These are phyloP conservation scores for Davidsoniella neocaledoniae DNA, from an alignment of 2,329 filamentous ascomycete genomes.

Conservation along the genomic window DNA sequence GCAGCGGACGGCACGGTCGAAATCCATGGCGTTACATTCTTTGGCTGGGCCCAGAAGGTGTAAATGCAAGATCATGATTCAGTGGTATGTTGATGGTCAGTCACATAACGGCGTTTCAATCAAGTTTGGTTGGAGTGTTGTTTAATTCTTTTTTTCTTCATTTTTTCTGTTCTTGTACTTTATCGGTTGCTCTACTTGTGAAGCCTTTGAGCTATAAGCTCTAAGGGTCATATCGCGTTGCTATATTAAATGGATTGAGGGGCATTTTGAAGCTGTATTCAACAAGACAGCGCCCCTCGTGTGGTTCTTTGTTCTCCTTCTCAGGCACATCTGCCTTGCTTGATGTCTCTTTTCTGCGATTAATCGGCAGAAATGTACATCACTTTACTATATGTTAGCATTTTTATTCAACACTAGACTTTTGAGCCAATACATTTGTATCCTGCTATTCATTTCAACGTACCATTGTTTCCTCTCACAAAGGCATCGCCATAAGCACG, in stretches of 20 bases:
- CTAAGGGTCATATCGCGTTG: constrained; percentile 1
- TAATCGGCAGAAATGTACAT: constrained; percentile 56
- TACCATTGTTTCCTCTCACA: constrained; percentile 90
- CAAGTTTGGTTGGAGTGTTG: too few species aligned
- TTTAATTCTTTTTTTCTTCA: not conserved
- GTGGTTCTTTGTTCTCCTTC: not conserved
- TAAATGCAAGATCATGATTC: constrained; percentile 15
- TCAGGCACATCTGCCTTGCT: not conserved
- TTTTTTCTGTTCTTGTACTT: not conserved
- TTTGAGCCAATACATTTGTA: too few species aligned
- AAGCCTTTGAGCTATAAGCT: not conserved
- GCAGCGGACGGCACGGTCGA: constrained; percentile 46
- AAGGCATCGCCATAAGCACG: constrained; percentile 88
- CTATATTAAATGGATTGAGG: not conserved
- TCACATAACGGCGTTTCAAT: too few species aligned
- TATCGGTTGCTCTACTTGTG: not conserved
- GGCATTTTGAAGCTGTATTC: not conserved
- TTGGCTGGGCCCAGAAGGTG: constrained; percentile 41
- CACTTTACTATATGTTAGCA: constrained; percentile 25
- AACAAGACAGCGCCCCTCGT: not conserved
- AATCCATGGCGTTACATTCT: constrained; percentile 46
- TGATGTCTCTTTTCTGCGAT: constrained; percentile 15
- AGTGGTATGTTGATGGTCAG: not conserved
- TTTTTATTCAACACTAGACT: not conserved
- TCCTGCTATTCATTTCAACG: constrained; percentile 14